Evolutionary conservation across 768 basidiomycete genomes (phyloP).

Genomic region (Agrocybe praecox): DNA sequence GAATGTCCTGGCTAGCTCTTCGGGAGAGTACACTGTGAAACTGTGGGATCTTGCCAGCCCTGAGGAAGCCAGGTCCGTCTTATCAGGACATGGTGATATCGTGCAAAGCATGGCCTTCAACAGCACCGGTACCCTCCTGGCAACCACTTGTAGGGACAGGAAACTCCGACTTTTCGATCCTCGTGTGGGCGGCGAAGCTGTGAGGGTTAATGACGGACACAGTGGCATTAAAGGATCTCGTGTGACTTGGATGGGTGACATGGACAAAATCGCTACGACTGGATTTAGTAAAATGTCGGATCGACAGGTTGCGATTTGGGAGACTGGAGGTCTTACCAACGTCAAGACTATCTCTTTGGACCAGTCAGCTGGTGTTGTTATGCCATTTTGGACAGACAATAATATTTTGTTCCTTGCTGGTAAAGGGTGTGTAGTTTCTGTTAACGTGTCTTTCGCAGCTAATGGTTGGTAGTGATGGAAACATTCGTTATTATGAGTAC

Average conservation of each 20-base stretch:
- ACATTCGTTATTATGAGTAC: slow-evolving; percentile 97
- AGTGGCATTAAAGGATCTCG: slow-evolving; percentile 92
- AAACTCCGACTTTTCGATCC: slow-evolving; percentile 93
- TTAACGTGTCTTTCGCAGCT: slow-evolving; percentile 1
- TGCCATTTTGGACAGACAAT: slow-evolving; percentile 98
- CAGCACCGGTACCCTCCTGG: slow-evolving; percentile 76
- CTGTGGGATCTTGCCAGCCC: slow-evolving; percentile 88
- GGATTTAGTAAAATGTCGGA: slow-evolving; percentile 98
- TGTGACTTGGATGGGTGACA: slow-evolving; percentile 88
- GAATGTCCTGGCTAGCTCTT: slow-evolving; percentile 80
- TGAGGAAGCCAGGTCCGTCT: slow-evolving; percentile 59
- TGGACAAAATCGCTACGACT: slow-evolving; percentile 89
- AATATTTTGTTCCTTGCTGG: slow-evolving; percentile 90
- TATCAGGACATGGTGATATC: slow-evolving; percentile 82
- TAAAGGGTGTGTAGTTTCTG: slow-evolving; percentile 63
- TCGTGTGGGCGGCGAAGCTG: slow-evolving; percentile 79
- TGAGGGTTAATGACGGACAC: slow-evolving; percentile 84
- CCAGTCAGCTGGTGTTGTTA: slow-evolving; percentile 89
- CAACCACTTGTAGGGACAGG: slow-evolving; percentile 90
- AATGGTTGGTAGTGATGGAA: slow-evolving; percentile 72
- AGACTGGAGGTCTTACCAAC: slow-evolving; percentile 73
- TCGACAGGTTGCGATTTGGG: slow-evolving; percentile 90
- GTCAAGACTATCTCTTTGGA: slow-evolving; percentile 82
- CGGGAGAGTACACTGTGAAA: slow-evolving; percentile 85
- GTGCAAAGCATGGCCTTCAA: slow-evolving; percentile 89